phyloP scores from a whole-genome alignment of 148 eudicot species.

The Silene conica region DNA sequence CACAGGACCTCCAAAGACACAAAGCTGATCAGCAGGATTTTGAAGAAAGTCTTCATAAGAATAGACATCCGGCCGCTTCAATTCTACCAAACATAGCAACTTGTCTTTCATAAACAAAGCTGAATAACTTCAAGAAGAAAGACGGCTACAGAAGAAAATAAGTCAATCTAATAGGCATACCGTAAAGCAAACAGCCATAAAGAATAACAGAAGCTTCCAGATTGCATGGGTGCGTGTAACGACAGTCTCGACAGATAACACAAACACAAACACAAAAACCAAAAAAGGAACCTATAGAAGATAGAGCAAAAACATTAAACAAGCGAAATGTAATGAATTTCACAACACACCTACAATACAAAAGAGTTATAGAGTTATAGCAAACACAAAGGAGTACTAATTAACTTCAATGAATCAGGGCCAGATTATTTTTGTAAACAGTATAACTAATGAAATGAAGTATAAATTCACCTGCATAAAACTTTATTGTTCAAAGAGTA shows the following conservation, averaged over 20 bases:
- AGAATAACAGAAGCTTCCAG: neutral
- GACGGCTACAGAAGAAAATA: neutral
- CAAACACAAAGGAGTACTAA: neutral
- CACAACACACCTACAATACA: neutral
- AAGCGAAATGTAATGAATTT: neutral
- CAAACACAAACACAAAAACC: neutral
- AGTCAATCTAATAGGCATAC: neutral
- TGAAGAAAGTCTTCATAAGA: slow-evolving; percentile 2
- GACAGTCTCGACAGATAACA: neutral
- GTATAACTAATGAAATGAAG: neutral
- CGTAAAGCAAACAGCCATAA: neutral
- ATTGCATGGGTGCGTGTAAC: neutral
- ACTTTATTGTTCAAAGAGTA: neutral
- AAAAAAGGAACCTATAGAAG: neutral
- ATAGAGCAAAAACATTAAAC: neutral
- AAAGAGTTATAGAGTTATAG: neutral
- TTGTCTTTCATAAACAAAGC: slow-evolving; percentile 9
- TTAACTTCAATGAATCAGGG: neutral
- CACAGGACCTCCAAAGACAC: neutral
- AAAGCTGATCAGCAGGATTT: neutral
- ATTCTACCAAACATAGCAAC: neutral
- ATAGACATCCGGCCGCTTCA: neutral
- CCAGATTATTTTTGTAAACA: neutral
- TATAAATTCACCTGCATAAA: neutral
- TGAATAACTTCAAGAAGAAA: slow-evolving; percentile 7